These are phyloP conservation scores for Apiospora phragmitis DNA, from an alignment of 2,329 filamentous ascomycete genomes.

Conservation along the genomic window DNA sequence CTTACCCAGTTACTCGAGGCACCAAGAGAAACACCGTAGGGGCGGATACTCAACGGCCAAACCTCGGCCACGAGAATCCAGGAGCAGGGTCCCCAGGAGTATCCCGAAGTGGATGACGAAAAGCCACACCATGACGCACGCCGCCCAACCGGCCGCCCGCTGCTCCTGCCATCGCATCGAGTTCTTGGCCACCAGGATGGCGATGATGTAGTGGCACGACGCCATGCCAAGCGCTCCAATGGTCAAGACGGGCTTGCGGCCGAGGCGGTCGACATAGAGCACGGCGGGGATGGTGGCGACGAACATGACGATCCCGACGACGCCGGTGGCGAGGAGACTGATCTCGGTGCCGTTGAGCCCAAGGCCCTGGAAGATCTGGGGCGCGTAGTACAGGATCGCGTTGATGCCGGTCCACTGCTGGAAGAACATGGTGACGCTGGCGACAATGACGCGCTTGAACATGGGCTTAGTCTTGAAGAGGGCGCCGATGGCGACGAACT, in stretches of 20 bases:
- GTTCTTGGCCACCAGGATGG: conserved; percentile 66
- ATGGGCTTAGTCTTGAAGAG: conserved; percentile 67
- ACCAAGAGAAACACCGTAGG: conserved; percentile 70
- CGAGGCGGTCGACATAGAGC: conserved; percentile 64
- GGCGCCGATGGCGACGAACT: conserved; percentile 66
- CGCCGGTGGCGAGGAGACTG: conserved; percentile 67
- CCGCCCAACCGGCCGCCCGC: conserved; percentile 68
- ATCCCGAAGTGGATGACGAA: conserved; percentile 76
- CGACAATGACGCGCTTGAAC: conserved; percentile 66
- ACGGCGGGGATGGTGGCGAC: conserved; percentile 67
- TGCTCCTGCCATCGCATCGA: conserved; percentile 59
- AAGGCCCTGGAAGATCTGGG: conserved; percentile 67
- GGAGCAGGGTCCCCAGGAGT: conserved; percentile 72
- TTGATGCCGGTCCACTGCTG: conserved; percentile 56
- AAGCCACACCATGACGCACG: conserved; percentile 68
- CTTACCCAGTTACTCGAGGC: conserved; percentile 64
- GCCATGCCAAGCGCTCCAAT: conserved; percentile 71
- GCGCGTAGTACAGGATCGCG: conserved; percentile 68
- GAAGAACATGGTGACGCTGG: conserved; percentile 63
- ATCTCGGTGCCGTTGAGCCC: conserved; percentile 54
- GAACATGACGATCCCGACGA: conserved; percentile 72
- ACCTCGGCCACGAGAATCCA: conserved; percentile 78
- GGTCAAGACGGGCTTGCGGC: conserved; percentile 62
- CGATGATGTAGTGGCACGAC: conserved; percentile 70
- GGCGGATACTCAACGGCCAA: conserved; percentile 69